A percentile compares a stretch with the other conserved stretches of the same genome.
Evolutionary conservation across 2,329 filamentous ascomycete species (phyloP).

Genomic region (Epichloe amarillans): DNA sequence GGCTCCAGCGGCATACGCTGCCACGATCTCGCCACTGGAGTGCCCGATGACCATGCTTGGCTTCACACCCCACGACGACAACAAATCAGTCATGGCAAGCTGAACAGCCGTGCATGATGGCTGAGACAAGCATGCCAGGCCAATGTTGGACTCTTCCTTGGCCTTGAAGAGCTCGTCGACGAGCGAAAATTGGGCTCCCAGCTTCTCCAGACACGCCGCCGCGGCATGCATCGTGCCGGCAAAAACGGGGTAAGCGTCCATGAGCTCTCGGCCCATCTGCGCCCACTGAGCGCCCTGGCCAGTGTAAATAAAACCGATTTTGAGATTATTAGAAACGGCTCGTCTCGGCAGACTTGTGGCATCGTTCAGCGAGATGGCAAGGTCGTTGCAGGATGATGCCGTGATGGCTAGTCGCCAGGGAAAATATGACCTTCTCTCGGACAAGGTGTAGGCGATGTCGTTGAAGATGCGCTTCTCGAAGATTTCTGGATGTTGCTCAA

Average conservation of each 20-base stretch:
- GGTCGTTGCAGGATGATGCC: conserved; percentile 28
- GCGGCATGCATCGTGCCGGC: conserved; percentile 17
- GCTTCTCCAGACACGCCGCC: conserved; percentile 17
- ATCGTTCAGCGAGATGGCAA: conserved; percentile 30
- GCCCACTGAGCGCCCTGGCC: conserved; percentile 28
- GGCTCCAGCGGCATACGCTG: conserved; percentile 31
- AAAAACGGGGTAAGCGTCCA: conserved; percentile 22
- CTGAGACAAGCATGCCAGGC: conserved; percentile 28
- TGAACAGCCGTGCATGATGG: conserved; percentile 34
- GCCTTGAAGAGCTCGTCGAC: conserved; percentile 23
- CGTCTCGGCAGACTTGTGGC: conserved; percentile 2
- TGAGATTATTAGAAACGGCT: conserved; percentile 9
- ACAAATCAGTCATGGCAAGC: conserved; percentile 30
- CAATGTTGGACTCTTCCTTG: conserved; percentile 19
- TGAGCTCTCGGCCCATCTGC: conserved; percentile 24
- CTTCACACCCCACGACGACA: conserved; percentile 28
- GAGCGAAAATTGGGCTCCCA: conserved; percentile 24
- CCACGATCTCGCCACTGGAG: conserved; percentile 34
- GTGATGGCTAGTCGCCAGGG: conserved; percentile 30
- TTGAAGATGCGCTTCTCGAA: conserved; percentile 29
- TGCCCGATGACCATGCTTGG: conserved; percentile 30
- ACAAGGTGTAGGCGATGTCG: conserved; percentile 35
- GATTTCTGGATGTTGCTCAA: conserved; percentile 28
- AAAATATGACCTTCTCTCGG: conserved; percentile 29
- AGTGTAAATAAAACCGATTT: conserved; percentile 23